Evolutionary conservation across 208 protist species (phyloP), one percentile per base, ranked within the genome.

Genomic region (Acanthamoeba sp.): DNA sequence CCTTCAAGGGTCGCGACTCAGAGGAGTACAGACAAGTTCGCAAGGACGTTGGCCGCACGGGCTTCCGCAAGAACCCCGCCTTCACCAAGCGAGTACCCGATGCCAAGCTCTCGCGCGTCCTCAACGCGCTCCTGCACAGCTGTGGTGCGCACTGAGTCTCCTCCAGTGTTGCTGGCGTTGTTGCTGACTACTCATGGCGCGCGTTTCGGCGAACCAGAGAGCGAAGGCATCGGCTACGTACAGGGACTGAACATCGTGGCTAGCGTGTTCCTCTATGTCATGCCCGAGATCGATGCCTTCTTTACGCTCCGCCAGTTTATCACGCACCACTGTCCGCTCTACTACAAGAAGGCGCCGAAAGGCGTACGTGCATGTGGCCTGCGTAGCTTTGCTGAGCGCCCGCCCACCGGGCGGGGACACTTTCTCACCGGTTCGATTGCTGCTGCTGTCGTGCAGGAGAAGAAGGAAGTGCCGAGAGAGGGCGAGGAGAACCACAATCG

Each of bases 261-360:
- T 42, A 97, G 89, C 36, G 91, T 96, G 48, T 97, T 98, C 42
- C 73, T 98, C 24, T 98, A 98, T 84, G 96, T 97, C 6, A 96
- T 98, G 96, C 96, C 96, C 12, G 97, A 98, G 73, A 27, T 97
- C 7, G 97, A 98, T 52, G 96, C 97, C 29, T 98, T 97, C 87
- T 96, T 94, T 45, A 73, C 90, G 24, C 97, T 97, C 66, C 29
- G 32, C 27, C 82, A 84, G 57, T 64, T 98, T 12, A 59, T 97
- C 69, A 82, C 45, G 6, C n/a, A 88, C 10, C 94, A 94, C 45
- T 94, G 76, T 64, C 96, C 96, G 45, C 34, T 78, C 14, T 98
- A 98, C 36, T 91, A 91, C 59, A 66, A 73, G 85, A 69, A 64
- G 27, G 40, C 42, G 42, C n/a, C 9, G 18, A 57, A 29, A 45